Percentiles rank a stretch among this genome's conserved stretches.
Evolutionary conservation across 106 monocot genomes (phyloP).

Genomic region (Dendrobium huoshanense): DNA sequence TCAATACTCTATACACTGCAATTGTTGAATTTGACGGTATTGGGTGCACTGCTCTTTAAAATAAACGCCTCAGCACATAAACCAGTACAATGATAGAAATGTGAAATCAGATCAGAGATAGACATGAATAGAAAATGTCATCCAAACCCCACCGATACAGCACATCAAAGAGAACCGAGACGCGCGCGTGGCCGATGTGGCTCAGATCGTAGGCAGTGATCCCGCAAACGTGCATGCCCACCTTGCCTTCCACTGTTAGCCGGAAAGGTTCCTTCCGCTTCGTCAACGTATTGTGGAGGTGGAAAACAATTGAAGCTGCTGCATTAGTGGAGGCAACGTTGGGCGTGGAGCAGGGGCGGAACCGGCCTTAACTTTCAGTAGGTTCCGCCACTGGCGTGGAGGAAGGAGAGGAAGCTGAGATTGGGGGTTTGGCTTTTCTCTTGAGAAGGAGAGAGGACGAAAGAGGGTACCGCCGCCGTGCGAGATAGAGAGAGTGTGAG

Average conservation of each 20-base stretch:
- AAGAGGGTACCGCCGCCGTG: not conserved
- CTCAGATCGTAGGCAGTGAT: conserved; percentile 86
- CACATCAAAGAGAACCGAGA: conserved; percentile 83
- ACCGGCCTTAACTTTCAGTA: too few species aligned
- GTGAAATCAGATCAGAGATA: not conserved
- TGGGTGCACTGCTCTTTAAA: not conserved
- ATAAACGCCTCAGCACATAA: not conserved
- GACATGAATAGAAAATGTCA: not conserved
- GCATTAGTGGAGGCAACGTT: not conserved
- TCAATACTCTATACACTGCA: not conserved
- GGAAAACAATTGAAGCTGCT: conserved; percentile 18
- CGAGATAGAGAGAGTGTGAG: not conserved
- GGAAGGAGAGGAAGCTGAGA: not conserved
- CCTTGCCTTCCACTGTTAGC: conserved; percentile 47
- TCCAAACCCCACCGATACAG: conserved; percentile 46
- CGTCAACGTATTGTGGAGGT: conserved; percentile 72
- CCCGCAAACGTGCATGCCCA: conserved; percentile 95
- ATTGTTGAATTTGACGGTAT: not conserved
- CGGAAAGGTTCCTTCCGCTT: conserved; percentile 58
- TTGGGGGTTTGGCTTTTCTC: not conserved
- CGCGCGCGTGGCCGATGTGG: conserved; percentile 88
- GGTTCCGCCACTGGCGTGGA: too few species aligned
- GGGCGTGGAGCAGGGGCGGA: too few species aligned
- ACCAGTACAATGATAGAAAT: not conserved
- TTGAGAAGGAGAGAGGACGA: not conserved